phyloP scores from a whole-genome alignment of 345 rosid species.

The Ceriops zippeliana region DNA sequence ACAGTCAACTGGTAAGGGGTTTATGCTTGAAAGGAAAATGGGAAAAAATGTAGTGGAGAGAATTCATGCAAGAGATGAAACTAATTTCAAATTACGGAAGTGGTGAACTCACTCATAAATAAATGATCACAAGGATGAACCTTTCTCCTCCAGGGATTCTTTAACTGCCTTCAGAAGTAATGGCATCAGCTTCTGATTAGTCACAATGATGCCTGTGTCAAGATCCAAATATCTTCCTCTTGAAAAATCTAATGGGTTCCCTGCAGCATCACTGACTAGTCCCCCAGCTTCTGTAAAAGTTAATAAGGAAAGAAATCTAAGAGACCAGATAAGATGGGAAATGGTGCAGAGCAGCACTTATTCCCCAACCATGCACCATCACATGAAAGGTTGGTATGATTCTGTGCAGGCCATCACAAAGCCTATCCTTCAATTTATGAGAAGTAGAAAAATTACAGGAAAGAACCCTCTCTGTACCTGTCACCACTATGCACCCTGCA shows the following conservation, averaged over 20 bases:
- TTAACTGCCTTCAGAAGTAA: constrained; percentile 65
- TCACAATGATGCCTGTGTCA: constrained; percentile 68
- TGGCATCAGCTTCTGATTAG: constrained; percentile 85
- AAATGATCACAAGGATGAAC: constrained; percentile 50
- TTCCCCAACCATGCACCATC: too few species aligned
- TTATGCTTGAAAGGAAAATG: too few species aligned
- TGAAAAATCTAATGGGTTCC: constrained; percentile 76
- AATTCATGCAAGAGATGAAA: too few species aligned
- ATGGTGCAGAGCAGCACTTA: too few species aligned
- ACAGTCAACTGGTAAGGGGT: too few species aligned
- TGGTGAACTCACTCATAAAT: background rate
- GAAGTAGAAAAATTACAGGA: background rate
- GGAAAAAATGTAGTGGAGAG: too few species aligned
- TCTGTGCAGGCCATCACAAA: background rate
- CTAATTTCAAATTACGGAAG: background rate
- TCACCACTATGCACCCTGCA: constrained; percentile 84
- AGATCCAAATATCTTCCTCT: constrained; percentile 68
- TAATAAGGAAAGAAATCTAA: constrained; percentile 9
- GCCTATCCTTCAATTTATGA: background rate
- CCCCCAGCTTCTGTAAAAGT: constrained; percentile 83
- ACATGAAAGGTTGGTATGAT: too few species aligned
- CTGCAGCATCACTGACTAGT: constrained; percentile 65
- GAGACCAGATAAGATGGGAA: background rate
- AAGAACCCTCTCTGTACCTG: constrained; percentile 45
- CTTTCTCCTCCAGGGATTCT: constrained; percentile 64